Conservation (phyloP, 1,139 yeast genomes). For the Sugiyamaella neomexicana region DNA sequence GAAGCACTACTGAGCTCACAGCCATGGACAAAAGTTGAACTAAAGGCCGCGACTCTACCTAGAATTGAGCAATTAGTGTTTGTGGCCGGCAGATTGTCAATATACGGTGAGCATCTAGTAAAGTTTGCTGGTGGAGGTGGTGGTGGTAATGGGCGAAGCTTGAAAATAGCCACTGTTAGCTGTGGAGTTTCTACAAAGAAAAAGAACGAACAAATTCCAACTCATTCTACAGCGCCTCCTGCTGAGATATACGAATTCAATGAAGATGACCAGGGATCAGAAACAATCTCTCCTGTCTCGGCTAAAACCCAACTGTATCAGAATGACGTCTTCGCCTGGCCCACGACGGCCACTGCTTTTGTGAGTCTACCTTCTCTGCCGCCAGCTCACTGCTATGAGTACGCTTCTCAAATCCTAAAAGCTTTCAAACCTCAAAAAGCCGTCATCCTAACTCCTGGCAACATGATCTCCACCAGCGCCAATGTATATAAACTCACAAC, state of each 20-base stretch:
- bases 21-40: constrained; percentile 27
- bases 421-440: constrained; percentile 23
- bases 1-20: constrained; percentile 22
- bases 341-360: constrained; percentile 7
- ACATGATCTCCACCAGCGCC: constrained; percentile 24
- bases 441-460: constrained; percentile 26
- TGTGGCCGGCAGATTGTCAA: constrained; percentile 27
- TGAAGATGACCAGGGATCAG: constrained; percentile 19
- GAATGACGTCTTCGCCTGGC: constrained; percentile 17
- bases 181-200: constrained; percentile 17
- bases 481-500: constrained; percentile 23
- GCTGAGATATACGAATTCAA: constrained; percentile 20
- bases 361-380: constrained; percentile 25
- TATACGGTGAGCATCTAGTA: constrained; percentile 21
- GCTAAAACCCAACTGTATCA: constrained; percentile 15
- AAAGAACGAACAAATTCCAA: background rate
- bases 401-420: constrained; percentile 22
- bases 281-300: background rate
- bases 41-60: background rate
- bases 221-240: background rate
- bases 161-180: constrained; percentile 20
- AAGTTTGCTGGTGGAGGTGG: background rate
- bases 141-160: background rate
- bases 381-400: constrained; percentile 28
- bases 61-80: constrained; percentile 23